Percentiles rank a stretch among this genome's conserved stretches.
phyloP scores from a whole-genome alignment of 2,329 filamentous ascomycete species.

The Aspergillus terreus region DNA sequence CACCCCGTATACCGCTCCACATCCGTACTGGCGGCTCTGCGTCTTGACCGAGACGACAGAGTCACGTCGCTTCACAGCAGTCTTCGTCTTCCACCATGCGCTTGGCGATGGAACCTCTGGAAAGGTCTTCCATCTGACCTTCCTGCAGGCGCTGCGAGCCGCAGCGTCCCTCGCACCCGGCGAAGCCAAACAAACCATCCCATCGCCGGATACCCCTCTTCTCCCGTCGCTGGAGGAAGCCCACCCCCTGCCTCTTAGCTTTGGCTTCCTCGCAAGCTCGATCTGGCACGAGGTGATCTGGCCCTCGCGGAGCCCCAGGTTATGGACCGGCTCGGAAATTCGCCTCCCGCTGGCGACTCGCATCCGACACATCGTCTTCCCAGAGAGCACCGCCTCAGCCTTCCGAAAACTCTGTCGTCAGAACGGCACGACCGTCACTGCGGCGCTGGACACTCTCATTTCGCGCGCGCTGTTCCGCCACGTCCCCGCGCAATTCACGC shows the following conservation, averaged over 20 bases:
- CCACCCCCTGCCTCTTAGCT: slow-evolving; percentile 37
- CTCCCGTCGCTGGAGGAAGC: slow-evolving; percentile 40
- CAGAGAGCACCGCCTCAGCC: slow-evolving; percentile 23
- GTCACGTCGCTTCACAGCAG: slow-evolving; percentile 36
- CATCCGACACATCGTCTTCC: slow-evolving; percentile 31
- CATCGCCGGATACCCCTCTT: slow-evolving; percentile 27
- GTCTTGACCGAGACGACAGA: slow-evolving; percentile 30
- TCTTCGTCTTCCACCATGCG: slow-evolving; percentile 48
- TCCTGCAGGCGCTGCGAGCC: slow-evolving; percentile 35
- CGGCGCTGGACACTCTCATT: slow-evolving; percentile 36
- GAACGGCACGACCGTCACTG: slow-evolving; percentile 41
- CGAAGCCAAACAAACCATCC: slow-evolving; percentile 19
- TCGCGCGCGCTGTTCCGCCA: slow-evolving; percentile 36
- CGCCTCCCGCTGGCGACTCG: slow-evolving; percentile 20
- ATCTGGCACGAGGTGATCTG: slow-evolving; percentile 33
- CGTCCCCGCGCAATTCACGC: slow-evolving; percentile 25
- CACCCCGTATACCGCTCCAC: slow-evolving; percentile 30
- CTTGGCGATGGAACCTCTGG: slow-evolving; percentile 46
- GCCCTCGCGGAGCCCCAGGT: slow-evolving; percentile 23
- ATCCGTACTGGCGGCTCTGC: slow-evolving; percentile 45
- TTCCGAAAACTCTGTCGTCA: slow-evolving; percentile 33
- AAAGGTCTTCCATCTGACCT: slow-evolving; percentile 43
- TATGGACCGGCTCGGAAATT: slow-evolving; percentile 35
- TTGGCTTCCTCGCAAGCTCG: slow-evolving; percentile 30
- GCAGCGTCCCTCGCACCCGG: slow-evolving; percentile 8